phyloP scores from a whole-genome alignment of 176 grass and related monocot genomes.

The Miscanthus lutarioriparius region DNA sequence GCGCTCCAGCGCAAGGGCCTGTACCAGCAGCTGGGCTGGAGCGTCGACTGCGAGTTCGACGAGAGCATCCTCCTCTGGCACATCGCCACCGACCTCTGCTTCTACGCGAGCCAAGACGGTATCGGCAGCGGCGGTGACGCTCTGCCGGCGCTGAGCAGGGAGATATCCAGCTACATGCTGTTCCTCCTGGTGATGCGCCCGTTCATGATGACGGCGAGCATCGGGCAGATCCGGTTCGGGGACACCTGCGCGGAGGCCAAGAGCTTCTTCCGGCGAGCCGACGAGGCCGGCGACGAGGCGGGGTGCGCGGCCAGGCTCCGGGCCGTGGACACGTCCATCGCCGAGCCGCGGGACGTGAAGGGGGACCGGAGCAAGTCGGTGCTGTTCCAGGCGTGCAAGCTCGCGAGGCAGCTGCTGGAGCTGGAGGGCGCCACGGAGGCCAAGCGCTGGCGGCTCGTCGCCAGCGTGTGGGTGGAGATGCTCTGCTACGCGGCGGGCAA shows the following conservation, averaged over 20 bases:
- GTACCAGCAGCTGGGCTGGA: slow-evolving; percentile 51
- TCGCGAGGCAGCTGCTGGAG: slow-evolving; percentile 29
- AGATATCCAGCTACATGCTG: slow-evolving; percentile 50
- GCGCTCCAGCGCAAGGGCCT: slow-evolving; percentile 43
- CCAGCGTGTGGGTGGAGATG: slow-evolving; percentile 54
- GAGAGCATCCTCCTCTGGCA: slow-evolving; percentile 52
- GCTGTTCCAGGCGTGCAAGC: slow-evolving; percentile 50
- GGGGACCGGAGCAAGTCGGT: slow-evolving; percentile 59
- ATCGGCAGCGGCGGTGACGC: too few relatives aligned
- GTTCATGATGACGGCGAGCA: slow-evolving; percentile 49
- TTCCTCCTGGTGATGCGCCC: slow-evolving; percentile 46
- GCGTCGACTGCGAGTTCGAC: slow-evolving; percentile 38
- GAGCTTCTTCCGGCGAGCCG: slow-evolving; percentile 40
- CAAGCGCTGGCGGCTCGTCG: not conserved
- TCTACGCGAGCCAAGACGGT: too few relatives aligned
- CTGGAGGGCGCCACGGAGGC: not conserved
- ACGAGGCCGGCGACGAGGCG: not conserved
- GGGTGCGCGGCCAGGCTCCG: too few relatives aligned
- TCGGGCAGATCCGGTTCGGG: slow-evolving; percentile 51
- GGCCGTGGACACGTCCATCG: too few relatives aligned
- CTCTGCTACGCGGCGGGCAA: slow-evolving; percentile 46
- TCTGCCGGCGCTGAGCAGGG: not conserved
- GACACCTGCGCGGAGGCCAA: slow-evolving; percentile 57
- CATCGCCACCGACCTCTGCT: slow-evolving; percentile 53
- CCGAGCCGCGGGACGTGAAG: slow-evolving; percentile 32